Evolutionary conservation across 768 basidiomycete species (phyloP), one percentile per base, ranked within the genome.

Genomic region (Suillus subalutaceus): DNA sequence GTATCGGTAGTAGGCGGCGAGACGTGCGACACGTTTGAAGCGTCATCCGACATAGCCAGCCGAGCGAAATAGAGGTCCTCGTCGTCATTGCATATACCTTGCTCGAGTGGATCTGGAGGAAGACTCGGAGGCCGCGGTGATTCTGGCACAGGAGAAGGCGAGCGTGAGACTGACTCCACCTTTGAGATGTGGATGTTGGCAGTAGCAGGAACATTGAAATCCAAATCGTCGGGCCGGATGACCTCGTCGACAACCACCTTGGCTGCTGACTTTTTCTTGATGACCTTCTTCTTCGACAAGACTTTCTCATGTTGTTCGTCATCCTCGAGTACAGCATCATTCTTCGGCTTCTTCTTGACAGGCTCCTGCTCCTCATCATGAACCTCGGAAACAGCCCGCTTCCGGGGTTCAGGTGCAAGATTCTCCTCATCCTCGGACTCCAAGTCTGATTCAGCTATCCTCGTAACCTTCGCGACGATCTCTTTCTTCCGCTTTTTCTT

Each of bases 41-140:
- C 71, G 30, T 74, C 72, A 6, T 62, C 60, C 5, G 73, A 75
- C 58, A 73, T 72, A 44, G 66, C 74, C 62, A 74, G 64, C 67
- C 86, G 88, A 63, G 88, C 83, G 76, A 89, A 95, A 78, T 91
- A 97, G 18, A 92, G 75, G 74, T 97, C 96, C 75, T 97, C 96
- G 70, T 96, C 95, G 74, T 97, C 96, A 44, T 89, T 84, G 68
- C 91, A 91, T 15, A 93, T 71, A 3, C 86, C 91, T 38, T 82
- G 77, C 3, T 78, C 78, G 41, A 89, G 74, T 1, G 84, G 84
- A 73, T 91, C 85, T 16, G 83, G 83, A 16, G 84, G 86, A 1
- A 81, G 81, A 61, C 71, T 72, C 6, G 85, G 84, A 10, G 83
- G 83, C 1, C 75, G 80, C 5, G 77, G 68, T 7, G 74, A 74